Conservation (phyloP, 768 basidiomycete species). For the Phanerodontia chrysosporium region DNA sequence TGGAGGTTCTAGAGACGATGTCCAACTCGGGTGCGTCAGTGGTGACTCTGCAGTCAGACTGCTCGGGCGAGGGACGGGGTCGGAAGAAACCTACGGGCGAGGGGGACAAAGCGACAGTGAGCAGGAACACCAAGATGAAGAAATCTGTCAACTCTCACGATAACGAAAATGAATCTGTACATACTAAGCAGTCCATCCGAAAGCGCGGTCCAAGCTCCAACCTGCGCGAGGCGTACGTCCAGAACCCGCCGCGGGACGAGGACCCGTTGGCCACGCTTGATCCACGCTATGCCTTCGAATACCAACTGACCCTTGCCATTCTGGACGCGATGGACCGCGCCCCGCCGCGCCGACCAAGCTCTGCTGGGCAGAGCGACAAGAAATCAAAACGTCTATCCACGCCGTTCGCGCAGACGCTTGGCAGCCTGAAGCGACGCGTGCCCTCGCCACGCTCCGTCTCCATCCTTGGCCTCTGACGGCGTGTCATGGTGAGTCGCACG, state of each 20-base stretch:
- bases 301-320: conserved; percentile 7
- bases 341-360: neutral
- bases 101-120: neutral
- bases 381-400: neutral
- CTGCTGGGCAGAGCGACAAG: neutral
- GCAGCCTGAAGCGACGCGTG: neutral
- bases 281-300: conserved; percentile 3
- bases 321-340: conserved; percentile 11
- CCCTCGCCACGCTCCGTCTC: neutral
- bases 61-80: neutral
- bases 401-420: neutral
- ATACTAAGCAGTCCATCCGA: neutral
- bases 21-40: neutral
- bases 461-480: neutral
- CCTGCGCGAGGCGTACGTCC: neutral
- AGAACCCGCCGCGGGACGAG: neutral
- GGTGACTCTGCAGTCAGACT: neutral
- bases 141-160: neutral
- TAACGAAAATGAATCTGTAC: too few species aligned
- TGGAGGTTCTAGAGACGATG: neutral
- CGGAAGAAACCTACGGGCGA: neutral
- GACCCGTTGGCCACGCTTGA: neutral
- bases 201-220: neutral
- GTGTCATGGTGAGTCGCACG: neutral
- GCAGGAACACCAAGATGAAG: neutral